phyloP scores from a whole-genome alignment of 148 eudicot genomes.

The Silene latifolia region DNA sequence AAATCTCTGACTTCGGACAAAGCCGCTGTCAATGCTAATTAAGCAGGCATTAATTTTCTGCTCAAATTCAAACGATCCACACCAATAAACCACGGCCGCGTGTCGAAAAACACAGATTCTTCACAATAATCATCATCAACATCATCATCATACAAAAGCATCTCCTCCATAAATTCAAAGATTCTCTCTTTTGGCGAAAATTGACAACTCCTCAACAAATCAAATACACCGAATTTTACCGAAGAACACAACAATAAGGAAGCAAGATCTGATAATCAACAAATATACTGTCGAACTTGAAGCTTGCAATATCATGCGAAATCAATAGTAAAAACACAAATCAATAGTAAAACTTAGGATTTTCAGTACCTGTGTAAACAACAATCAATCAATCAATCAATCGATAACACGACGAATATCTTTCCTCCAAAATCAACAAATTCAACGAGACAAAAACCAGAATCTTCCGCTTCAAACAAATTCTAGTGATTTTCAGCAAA shows the following conservation, averaged over 20 bases:
- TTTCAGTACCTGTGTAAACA: constrained; percentile 19
- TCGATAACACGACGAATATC: not conserved
- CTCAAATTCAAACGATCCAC: constrained; percentile 8
- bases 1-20: not conserved
- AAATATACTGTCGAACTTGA: too few species aligned
- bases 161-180: not conserved
- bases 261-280: constrained; percentile 8
- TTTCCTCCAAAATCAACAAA: too few species aligned
- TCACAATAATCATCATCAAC: not conserved
- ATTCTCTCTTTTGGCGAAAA: not conserved
- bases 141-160: not conserved
- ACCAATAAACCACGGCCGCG: constrained; percentile 3
- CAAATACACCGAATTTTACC: not conserved
- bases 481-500: too few species aligned
- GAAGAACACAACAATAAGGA: not conserved
- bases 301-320: not conserved
- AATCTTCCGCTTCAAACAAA: not conserved
- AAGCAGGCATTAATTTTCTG: not conserved
- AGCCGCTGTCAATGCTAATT: not conserved
- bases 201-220: not conserved
- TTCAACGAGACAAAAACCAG: not conserved
- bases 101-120: not conserved
- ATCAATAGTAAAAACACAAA: not conserved
- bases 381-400: not conserved
- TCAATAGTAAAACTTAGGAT: constrained; percentile 12